Percentiles rank a stretch among this genome's conserved stretches.
phyloP scores from a whole-genome alignment of 192 early-diverging fungal genomes.

The Chytriomyces sp. region DNA sequence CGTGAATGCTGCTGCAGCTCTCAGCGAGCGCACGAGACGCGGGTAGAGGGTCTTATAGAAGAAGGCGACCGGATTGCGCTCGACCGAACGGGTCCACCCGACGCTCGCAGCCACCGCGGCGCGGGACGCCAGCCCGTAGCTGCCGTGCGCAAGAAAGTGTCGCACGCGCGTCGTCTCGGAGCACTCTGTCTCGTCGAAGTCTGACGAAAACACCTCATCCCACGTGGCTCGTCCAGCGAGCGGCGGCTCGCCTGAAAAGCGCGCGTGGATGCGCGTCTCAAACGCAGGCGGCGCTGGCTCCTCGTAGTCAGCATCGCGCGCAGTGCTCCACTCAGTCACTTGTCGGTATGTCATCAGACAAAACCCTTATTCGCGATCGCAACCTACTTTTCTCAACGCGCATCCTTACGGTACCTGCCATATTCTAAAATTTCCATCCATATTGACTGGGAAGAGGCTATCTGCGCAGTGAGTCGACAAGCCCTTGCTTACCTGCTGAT shows the following conservation, averaged over 20 bases:
- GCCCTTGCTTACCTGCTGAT: slow-evolving; percentile 21
- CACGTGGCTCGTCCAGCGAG: neutral
- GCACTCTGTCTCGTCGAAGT: neutral
- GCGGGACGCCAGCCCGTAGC: slow-evolving; percentile 30
- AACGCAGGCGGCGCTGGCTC: no score
- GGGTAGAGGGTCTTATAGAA: slow-evolving; percentile 43
- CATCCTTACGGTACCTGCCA: no score
- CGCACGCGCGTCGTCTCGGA: neutral
- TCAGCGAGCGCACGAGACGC: slow-evolving; percentile 30
- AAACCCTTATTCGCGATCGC: no score
- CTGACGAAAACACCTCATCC: neutral
- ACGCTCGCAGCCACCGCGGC: slow-evolving; percentile 2
- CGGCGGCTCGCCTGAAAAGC: neutral
- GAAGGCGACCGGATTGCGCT: slow-evolving; percentile 36
- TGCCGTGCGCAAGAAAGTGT: slow-evolving; percentile 44
- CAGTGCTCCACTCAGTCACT: no score
- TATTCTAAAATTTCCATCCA: no score
- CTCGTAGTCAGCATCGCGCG: no score
- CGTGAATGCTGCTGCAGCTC: slow-evolving; percentile 20
- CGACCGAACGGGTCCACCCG: slow-evolving; percentile 35
- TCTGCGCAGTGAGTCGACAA: slow-evolving; percentile 25
- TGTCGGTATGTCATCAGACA: no score
- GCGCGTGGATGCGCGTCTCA: neutral
- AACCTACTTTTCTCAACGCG: no score
- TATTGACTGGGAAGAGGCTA: slow-evolving; percentile 34